Percentiles rank a stretch among this genome's conserved stretches.
phyloP scores from a whole-genome alignment of 495 filamentous ascomycete genomes.

The Thermochaetoides thermophila region DNA sequence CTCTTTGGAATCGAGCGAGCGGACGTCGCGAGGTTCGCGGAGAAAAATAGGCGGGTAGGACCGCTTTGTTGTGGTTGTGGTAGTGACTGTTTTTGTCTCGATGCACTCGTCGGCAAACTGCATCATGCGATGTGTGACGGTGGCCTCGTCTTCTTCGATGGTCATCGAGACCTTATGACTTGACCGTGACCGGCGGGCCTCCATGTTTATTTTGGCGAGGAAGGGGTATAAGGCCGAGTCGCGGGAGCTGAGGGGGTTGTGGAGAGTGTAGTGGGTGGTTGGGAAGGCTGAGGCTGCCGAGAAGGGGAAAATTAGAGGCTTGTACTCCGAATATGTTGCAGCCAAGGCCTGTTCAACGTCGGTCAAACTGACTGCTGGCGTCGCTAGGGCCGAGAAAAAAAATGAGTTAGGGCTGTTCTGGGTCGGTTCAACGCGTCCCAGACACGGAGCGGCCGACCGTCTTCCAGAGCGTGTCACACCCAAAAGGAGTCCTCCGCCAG shows the following conservation, averaged over 20 bases:
- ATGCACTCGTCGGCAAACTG: slow-evolving; percentile 42
- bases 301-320: no score
- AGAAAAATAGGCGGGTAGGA: slow-evolving; percentile 73
- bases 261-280: not conserved
- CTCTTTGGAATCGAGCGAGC: slow-evolving; percentile 67
- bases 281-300: not conserved
- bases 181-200: slow-evolving; percentile 25
- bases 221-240: slow-evolving; percentile 2
- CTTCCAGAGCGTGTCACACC: slow-evolving; percentile 6
- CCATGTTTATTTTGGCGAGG: slow-evolving; percentile 12
- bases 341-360: not conserved
- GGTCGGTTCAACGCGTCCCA: slow-evolving; percentile 6
- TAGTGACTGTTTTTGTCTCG: slow-evolving; percentile 63
- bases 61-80: slow-evolving; percentile 86
- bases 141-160: slow-evolving; percentile 27
- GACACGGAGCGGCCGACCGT: slow-evolving; percentile 2
- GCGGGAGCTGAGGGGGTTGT: not conserved
- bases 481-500: slow-evolving; percentile 2
- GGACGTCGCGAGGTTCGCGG: slow-evolving; percentile 54
- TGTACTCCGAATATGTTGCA: no score
- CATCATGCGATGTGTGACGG: slow-evolving; percentile 20
- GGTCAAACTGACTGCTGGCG: not conserved
- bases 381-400: not conserved
- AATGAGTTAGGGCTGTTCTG: no score
- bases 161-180: slow-evolving; percentile 33